A percentile compares a stretch with the other conserved stretches of the same genome.
These are phyloP conservation scores for Teunomyces pallodes DNA, from an alignment of 805 yeast genomes.

Conservation along the genomic window DNA sequence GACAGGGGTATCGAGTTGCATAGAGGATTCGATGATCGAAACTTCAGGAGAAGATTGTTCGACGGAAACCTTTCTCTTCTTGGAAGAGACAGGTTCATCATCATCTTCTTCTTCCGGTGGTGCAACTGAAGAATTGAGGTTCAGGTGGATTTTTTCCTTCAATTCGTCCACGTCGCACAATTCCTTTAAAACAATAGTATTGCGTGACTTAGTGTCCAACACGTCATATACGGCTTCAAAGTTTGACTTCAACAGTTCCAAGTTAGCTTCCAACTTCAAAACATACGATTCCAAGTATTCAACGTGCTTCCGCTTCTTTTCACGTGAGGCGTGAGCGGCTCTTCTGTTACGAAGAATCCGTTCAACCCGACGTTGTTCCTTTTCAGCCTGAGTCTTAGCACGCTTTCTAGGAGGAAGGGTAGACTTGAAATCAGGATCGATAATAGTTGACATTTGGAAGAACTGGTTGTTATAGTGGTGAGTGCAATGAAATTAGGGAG, in stretches of 20 bases:
- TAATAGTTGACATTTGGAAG: constrained; percentile 4
- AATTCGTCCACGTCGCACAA: constrained; percentile 20
- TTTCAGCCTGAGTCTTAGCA: constrained; percentile 94
- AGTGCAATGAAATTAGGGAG: not conserved
- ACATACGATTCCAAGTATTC: constrained; percentile 74
- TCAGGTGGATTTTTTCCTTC: constrained; percentile 25
- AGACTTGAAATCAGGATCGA: constrained; percentile 23
- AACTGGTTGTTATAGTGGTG: not conserved
- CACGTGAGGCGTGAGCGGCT: constrained; percentile 97
- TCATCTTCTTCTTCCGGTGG: constrained; percentile 12
- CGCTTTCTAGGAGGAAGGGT: constrained; percentile 91
- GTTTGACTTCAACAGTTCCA: constrained; percentile 23
- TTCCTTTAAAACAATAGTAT: constrained; percentile 6
- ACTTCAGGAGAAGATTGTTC: not conserved
- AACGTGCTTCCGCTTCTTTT: constrained; percentile 90
- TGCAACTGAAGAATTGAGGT: constrained; percentile 14
- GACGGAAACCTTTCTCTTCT: constrained; percentile 3
- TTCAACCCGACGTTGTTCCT: constrained; percentile 93
- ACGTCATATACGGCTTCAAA: constrained; percentile 16
- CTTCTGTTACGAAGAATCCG: constrained; percentile 89
- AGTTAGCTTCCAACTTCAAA: constrained; percentile 38
- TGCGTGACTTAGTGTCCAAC: constrained; percentile 11
- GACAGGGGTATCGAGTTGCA: not conserved
- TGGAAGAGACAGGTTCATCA: constrained; percentile 5
- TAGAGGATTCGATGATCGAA: not conserved